These are phyloP conservation scores for Austroboletus rostrupii DNA, from an alignment of 1,284 basidiomycete species.

Conservation along the genomic window DNA sequence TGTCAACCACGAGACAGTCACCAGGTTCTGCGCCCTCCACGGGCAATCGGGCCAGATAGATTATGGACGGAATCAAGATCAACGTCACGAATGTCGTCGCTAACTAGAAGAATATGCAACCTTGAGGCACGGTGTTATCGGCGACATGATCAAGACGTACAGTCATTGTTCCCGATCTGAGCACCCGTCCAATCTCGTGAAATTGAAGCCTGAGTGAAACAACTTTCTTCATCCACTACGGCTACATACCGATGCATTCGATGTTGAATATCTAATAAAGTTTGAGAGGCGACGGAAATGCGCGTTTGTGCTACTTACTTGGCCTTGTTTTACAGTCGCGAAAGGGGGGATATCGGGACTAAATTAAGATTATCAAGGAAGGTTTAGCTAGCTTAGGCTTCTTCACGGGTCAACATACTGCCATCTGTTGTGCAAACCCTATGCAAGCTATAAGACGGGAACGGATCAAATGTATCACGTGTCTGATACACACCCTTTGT, in stretches of 20 bases:
- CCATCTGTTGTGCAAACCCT: constrained; percentile 72
- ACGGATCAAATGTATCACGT: background rate
- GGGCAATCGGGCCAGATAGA: constrained; percentile 67
- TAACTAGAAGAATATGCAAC: constrained; percentile 35
- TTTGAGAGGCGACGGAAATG: background rate
- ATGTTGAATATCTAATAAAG: constrained; percentile 61
- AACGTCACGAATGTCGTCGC: constrained; percentile 66
- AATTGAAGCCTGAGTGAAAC: background rate
- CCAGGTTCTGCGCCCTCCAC: constrained; percentile 76
- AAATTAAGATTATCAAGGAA: background rate
- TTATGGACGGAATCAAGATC: constrained; percentile 69
- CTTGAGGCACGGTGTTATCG: background rate
- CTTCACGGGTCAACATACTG: constrained; percentile 45
- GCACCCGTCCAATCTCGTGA: constrained; percentile 67
- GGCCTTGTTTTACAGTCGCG: constrained; percentile 62
- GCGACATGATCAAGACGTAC: constrained; percentile 34
- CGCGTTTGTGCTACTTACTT: constrained; percentile 34
- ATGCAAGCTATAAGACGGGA: background rate
- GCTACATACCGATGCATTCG: constrained; percentile 59
- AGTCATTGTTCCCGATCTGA: constrained; percentile 74
- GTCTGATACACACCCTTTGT: constrained; percentile 46
- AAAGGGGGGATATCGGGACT: constrained; percentile 69
- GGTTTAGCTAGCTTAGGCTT: background rate
- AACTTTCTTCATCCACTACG: background rate
- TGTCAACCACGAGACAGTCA: constrained; percentile 76